These are phyloP conservation scores for Gorgonomyces haynaldii DNA, from an alignment of 192 early-diverging fungal species.

Conservation along the genomic window DNA sequence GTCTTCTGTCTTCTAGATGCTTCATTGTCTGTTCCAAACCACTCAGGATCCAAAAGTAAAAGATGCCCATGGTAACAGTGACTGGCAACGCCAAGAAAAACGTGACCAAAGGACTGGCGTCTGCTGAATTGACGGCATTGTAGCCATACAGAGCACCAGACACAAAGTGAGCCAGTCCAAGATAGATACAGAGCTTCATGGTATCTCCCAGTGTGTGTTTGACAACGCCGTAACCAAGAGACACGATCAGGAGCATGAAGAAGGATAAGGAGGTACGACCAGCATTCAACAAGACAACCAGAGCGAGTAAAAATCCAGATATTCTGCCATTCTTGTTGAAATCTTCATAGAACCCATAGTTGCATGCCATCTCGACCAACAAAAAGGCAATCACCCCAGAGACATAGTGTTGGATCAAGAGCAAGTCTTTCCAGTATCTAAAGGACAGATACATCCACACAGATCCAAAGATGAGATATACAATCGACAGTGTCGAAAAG, in stretches of 20 bases:
- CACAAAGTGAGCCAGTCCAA: slow-evolving; percentile 73
- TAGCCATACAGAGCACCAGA: slow-evolving; percentile 81
- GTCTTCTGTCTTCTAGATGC: slow-evolving; percentile 64
- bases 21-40: slow-evolving; percentile 61
- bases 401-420: slow-evolving; percentile 88
- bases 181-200: slow-evolving; percentile 75
- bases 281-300: slow-evolving; percentile 74
- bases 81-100: slow-evolving; percentile 78
- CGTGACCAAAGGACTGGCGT: slow-evolving; percentile 56
- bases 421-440: slow-evolving; percentile 75
- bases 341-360: slow-evolving; percentile 42
- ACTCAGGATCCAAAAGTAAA: slow-evolving; percentile 87
- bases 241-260: slow-evolving; percentile 91
- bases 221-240: slow-evolving; percentile 93
- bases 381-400: slow-evolving; percentile 76
- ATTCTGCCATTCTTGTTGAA: background rate
- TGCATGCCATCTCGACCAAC: slow-evolving; percentile 85
- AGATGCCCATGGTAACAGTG: slow-evolving; percentile 78
- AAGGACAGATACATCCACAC: slow-evolving; percentile 70
- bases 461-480: slow-evolving; percentile 63
- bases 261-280: slow-evolving; percentile 87
- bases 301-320: slow-evolving; percentile 36
- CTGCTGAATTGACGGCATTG: slow-evolving; percentile 59
- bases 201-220: slow-evolving; percentile 75
- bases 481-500: slow-evolving; percentile 59